Conservation (phyloP, 2,329 filamentous ascomycete species). For the Fusarium abutilonis region DNA sequence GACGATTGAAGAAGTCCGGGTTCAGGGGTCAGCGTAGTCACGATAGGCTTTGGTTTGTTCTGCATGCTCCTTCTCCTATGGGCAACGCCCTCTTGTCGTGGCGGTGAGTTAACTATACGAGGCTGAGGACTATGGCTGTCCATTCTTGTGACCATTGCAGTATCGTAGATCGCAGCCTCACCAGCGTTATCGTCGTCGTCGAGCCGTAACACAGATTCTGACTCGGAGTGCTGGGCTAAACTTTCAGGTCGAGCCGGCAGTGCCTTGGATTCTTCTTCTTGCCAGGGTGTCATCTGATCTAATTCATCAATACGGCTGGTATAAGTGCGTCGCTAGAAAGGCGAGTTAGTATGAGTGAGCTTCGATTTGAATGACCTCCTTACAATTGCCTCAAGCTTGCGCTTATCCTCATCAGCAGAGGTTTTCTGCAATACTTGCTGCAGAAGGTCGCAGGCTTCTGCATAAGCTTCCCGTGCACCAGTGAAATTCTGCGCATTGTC, state of each 20-base stretch:
- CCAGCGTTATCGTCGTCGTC: slow-evolving; percentile 56
- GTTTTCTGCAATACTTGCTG: slow-evolving; percentile 89
- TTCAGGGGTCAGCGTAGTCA: slow-evolving; percentile 41
- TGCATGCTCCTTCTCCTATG: slow-evolving; percentile 37
- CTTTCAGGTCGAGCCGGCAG: slow-evolving; percentile 77
- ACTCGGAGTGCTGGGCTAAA: slow-evolving; percentile 43
- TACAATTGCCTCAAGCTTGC: slow-evolving; percentile 93
- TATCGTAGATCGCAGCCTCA: slow-evolving; percentile 60
- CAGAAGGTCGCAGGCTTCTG: slow-evolving; percentile 87
- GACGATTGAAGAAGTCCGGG: slow-evolving; percentile 59
- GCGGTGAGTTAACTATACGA: slow-evolving; percentile 38
- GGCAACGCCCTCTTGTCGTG: slow-evolving; percentile 38
- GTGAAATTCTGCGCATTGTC: slow-evolving; percentile 97
- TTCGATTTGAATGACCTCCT: slow-evolving; percentile 38
- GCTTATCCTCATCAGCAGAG: slow-evolving; percentile 84
- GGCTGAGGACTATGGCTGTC: slow-evolving; percentile 39
- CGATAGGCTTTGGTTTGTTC: slow-evolving; percentile 42
- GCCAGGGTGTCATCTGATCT: slow-evolving; percentile 71
- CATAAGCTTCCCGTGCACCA: slow-evolving; percentile 88
- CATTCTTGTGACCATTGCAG: slow-evolving; percentile 63
- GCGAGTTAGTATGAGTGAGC: slow-evolving; percentile 10
- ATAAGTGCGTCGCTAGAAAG: slow-evolving; percentile 81
- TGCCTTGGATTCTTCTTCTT: slow-evolving; percentile 71
- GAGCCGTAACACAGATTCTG: slow-evolving; percentile 34
- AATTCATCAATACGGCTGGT: slow-evolving; percentile 89